Percentiles rank a stretch among this genome's conserved stretches.
Evolutionary conservation across 805 yeast species (phyloP).

Genomic region (Kuraishia capsulata): DNA sequence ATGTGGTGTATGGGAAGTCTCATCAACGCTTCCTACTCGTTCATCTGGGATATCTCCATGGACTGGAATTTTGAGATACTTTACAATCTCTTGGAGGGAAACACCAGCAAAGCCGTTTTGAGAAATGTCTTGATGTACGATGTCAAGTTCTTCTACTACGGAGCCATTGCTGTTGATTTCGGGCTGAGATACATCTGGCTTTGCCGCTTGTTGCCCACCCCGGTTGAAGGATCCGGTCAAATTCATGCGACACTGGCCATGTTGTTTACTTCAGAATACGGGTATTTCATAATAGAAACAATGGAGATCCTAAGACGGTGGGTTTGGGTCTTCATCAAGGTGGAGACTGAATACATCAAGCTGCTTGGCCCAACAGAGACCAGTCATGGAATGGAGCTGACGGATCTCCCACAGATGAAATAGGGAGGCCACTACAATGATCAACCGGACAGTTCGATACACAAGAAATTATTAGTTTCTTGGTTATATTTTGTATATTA

Average conservation of each 20-base stretch:
- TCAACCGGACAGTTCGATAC: too few species aligned
- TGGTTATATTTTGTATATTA: too few species aligned
- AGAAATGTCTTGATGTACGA: constrained; percentile 23
- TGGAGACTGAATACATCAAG: constrained; percentile 63
- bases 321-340: constrained; percentile 80
- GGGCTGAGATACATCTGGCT: constrained; percentile 72
- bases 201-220: constrained; percentile 35
- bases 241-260: constrained; percentile 10
- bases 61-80: constrained; percentile 79
- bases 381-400: not conserved
- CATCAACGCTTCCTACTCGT: constrained; percentile 68
- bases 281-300: constrained; percentile 58
- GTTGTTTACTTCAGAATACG: constrained; percentile 37
- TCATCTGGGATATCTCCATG: constrained; percentile 80
- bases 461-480: too few species aligned
- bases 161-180: constrained; percentile 54
- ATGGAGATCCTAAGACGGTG: constrained; percentile 79
- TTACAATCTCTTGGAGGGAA: constrained; percentile 17
- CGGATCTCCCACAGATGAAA: not conserved
- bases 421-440: too few species aligned
- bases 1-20: constrained; percentile 38
- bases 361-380: constrained; percentile 4
- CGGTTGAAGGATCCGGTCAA: constrained; percentile 1
- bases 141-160: constrained; percentile 33
- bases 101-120: constrained; percentile 11